Percentiles rank a stretch among this genome's conserved stretches.
These are phyloP conservation scores for Niveomyces coronatus DNA, from an alignment of 2,329 filamentous ascomycete genomes.

Conservation along the genomic window DNA sequence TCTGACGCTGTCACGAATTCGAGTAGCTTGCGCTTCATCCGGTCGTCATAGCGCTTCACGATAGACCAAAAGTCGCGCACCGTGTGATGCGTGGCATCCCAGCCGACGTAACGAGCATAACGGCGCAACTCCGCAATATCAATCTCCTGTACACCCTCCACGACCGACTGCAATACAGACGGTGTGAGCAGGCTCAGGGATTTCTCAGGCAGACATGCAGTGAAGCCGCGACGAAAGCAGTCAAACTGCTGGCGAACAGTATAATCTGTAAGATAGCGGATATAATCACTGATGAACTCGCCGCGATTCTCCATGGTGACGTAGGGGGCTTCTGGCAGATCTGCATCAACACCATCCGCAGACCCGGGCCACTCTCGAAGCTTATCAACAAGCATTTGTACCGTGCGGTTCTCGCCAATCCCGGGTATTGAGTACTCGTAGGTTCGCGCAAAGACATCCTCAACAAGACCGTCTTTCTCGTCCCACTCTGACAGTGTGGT, in stretches of 20 bases:
- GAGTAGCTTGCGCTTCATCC: constrained; percentile 65
- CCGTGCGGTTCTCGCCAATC: constrained; percentile 46
- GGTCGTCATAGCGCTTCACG: constrained; percentile 54
- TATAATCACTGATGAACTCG: constrained; percentile 74
- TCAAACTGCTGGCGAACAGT: constrained; percentile 68
- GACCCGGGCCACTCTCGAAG: constrained; percentile 45
- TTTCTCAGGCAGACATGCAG: constrained; percentile 58
- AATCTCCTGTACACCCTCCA: constrained; percentile 77
- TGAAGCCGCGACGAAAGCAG: constrained; percentile 76
- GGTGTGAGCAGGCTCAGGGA: constrained; percentile 65
- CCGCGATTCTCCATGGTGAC: constrained; percentile 74
- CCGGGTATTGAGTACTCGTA: constrained; percentile 70
- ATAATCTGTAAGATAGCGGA: constrained; percentile 68
- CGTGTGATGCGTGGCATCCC: constrained; percentile 56
- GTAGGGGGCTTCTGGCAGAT: constrained; percentile 46
- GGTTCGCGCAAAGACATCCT: constrained; percentile 71
- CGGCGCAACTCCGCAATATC: constrained; percentile 63
- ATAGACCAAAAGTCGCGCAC: constrained; percentile 79
- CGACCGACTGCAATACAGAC: constrained; percentile 59
- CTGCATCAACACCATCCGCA: constrained; percentile 26
- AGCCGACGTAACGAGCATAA: constrained; percentile 72
- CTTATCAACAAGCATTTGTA: constrained; percentile 39
- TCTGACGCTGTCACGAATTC: constrained; percentile 95
- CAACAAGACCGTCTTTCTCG: constrained; percentile 62
- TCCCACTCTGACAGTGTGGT: constrained; percentile 66